phyloP scores from a whole-genome alignment of 805 yeast species.

The Yamadazyma insecticola region DNA sequence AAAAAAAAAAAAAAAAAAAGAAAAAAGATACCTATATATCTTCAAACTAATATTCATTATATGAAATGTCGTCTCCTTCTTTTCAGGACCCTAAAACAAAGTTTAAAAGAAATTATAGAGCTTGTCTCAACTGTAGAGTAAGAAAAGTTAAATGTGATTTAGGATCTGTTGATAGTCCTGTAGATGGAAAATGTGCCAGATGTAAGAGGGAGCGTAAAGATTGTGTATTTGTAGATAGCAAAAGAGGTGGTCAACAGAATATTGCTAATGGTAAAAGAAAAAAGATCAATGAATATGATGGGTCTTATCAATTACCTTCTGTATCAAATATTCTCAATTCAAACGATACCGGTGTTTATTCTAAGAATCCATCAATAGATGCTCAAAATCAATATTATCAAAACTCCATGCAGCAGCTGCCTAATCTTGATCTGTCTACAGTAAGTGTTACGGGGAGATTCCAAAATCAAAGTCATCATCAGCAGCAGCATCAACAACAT shows the following conservation, averaged over 20 bases:
- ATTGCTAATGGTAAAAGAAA: conserved; percentile 47
- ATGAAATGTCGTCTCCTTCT: neutral
- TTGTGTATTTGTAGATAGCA: conserved; percentile 58
- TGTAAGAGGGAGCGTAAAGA: conserved; percentile 79
- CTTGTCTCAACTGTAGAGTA: conserved; percentile 81
- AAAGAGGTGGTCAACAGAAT: conserved; percentile 25
- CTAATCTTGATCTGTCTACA: no score
- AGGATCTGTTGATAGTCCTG: conserved; percentile 69
- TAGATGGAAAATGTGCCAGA: conserved; percentile 78
- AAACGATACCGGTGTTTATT: no score
- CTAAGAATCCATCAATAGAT: neutral
- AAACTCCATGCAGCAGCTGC: no score
- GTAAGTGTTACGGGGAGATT: no score
- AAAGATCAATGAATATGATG: conserved; percentile 25
- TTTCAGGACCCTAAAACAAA: conserved; percentile 9
- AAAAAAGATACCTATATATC: no score
- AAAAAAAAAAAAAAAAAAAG: no score
- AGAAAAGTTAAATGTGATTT: conserved; percentile 85
- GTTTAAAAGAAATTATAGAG: conserved; percentile 68
- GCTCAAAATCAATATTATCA: no score
- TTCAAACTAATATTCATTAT: no score
- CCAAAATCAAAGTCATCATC: neutral
- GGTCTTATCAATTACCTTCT: conserved; percentile 7
- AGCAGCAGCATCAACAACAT: neutral
- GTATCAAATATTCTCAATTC: conserved; percentile 14